phyloP scores from a whole-genome alignment of 805 yeast species.

The Nakazawaea holstii region DNA sequence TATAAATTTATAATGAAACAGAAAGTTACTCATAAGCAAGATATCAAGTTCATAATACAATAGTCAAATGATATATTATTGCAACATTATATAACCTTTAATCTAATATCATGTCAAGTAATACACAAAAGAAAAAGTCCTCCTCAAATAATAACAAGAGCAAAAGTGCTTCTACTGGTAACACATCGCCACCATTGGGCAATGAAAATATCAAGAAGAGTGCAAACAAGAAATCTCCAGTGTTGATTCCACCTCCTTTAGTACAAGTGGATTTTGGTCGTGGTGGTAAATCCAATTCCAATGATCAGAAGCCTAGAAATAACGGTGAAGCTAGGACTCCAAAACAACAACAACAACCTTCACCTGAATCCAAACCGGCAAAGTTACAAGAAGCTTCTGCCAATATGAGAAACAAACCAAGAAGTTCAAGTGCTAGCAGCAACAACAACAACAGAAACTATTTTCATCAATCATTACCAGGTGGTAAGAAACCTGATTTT shows the following conservation, averaged over 20 bases:
- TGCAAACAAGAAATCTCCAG: conserved; percentile 2
- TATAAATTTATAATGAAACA: background rate
- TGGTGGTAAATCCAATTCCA: background rate
- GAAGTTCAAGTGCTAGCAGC: background rate
- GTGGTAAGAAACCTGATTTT: conserved; percentile 12
- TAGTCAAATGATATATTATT: too few species aligned
- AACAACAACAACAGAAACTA: background rate
- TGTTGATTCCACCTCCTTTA: conserved; percentile 9
- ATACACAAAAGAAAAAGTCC: too few species aligned
- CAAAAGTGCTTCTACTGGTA: too few species aligned
- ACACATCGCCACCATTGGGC: too few species aligned
- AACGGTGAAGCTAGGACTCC: too few species aligned
- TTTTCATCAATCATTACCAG: conserved; percentile 3
- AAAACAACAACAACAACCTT: background rate
- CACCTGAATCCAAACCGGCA: too few species aligned
- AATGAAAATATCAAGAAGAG: too few species aligned
- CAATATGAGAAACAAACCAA: background rate
- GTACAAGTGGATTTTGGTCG: conserved; percentile 10
- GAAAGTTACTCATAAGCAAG: background rate
- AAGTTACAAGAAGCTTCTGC: too few species aligned
- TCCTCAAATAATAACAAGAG: too few species aligned
- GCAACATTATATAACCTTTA: too few species aligned
- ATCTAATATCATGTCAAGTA: too few species aligned
- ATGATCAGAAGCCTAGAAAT: background rate
- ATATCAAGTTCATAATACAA: too few species aligned